These are phyloP conservation scores for Fragosphaeria purpurea DNA, from an alignment of 2,329 filamentous ascomycete species.

Conservation along the genomic window DNA sequence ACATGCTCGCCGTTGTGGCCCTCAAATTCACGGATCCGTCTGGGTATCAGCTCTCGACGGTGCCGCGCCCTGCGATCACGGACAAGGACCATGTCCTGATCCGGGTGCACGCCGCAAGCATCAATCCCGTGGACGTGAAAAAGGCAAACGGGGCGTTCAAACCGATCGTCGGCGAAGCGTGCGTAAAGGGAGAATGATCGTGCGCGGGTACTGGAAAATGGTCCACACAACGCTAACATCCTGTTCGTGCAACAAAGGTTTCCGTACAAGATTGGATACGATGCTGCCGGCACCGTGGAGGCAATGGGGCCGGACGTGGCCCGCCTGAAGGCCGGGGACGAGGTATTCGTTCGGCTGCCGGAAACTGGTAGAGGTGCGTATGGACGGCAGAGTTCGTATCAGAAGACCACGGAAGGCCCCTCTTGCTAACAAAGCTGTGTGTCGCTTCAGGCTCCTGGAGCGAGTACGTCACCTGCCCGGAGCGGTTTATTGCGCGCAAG, in stretches of 20 bases:
- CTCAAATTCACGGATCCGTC: background rate
- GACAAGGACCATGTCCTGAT: conserved; percentile 34
- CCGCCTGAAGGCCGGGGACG: conserved; percentile 22
- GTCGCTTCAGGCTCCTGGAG: background rate
- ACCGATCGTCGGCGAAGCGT: background rate
- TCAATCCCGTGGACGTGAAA: conserved; percentile 27
- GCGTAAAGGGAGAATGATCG: too few species aligned
- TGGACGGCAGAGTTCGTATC: too few species aligned
- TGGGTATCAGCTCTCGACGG: background rate
- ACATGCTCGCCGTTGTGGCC: conserved; percentile 1
- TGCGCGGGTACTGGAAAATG: too few species aligned
- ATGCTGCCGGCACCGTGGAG: conserved; percentile 22
- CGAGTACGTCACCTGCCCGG: background rate
- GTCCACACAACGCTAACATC: too few species aligned
- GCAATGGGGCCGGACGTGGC: conserved; percentile 20
- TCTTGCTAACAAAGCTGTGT: too few species aligned
- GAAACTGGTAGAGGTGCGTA: background rate
- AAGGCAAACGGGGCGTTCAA: conserved; percentile 18
- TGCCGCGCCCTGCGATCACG: conserved; percentile 19
- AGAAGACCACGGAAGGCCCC: background rate
- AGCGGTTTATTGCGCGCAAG: background rate
- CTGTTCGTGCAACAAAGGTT: background rate
- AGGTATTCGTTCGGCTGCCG: conserved; percentile 26
- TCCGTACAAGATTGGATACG: conserved; percentile 13
- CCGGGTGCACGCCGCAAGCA: conserved; percentile 25